Base-by-base conservation (phyloP, 176 grass and related monocot genomes). In the Coix lacrymajobi region DNA sequence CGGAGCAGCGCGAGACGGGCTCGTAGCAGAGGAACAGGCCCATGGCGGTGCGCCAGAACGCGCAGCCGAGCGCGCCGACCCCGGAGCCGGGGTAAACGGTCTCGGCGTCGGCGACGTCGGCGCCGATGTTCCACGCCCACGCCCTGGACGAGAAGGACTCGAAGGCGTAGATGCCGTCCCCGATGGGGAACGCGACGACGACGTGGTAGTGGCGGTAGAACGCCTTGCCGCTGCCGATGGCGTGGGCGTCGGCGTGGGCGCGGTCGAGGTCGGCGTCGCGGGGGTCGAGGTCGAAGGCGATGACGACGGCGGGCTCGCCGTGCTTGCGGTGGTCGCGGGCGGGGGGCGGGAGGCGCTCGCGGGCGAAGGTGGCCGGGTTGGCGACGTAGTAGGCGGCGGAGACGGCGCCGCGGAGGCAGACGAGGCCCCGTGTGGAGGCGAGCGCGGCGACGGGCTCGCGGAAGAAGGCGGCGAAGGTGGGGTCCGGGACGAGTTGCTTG, bases 21-120 rank as follows among this genome's bases (percentile, higher is more conserved):
- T 87, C 46, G 58, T 88, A 90, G 69, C 80, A 78, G 66, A 97
- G 46, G 45, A 97, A 36, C 31, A 14, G 26, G 13, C 85, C 72
- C 7, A 83, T 30, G 20, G 86, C 67, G 39, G 91, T 97, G 76
- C 94, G 88, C 89, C 89, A 97, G 88, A 91, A 97, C 0, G 89
- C 94, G 32, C 75, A 38, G 1, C 86, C 91, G 1, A 49, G 54
- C 0, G 74, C 91, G 7, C 81, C 89, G 1, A 89, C 88, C 0
- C 91, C 91, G 0, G 94, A 89, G 0, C 3, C 0, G 1, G 86
- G 1, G 1, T 81, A 11, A 16, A 93, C 68, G 9, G 4, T 8
- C 64, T 81, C 78, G 17, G 69, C 86, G 32, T 45, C 29, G 56
- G 44, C 79, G 66, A 91, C 31, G 13, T 14, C 77, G 1, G 0